Percentiles rank a stretch among this genome's conserved stretches.
Evolutionary conservation across 2,329 filamentous ascomycete genomes (phyloP).

Genomic region (Aspergillus glaucus): DNA sequence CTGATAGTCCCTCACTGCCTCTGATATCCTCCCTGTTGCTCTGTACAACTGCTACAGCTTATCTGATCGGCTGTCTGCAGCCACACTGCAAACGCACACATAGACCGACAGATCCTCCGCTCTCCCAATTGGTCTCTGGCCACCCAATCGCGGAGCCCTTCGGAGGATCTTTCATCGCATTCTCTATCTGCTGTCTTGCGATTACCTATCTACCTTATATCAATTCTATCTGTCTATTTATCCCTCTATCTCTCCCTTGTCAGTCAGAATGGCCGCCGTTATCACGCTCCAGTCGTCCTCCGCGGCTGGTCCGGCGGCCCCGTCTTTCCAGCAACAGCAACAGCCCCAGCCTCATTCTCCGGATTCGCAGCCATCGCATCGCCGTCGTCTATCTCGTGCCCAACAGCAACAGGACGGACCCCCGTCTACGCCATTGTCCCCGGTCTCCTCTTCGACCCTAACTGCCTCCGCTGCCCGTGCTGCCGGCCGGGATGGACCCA

Average conservation of each 20-base stretch:
- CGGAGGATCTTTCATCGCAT: constrained; percentile 1
- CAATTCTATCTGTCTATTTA: constrained; percentile 8
- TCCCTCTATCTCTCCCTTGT: constrained; percentile 2
- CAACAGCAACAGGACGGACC: neutral
- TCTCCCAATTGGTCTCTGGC: neutral
- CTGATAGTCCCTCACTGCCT: neutral
- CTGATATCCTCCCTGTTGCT: neutral
- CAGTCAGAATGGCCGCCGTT: constrained; percentile 31
- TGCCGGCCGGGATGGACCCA: constrained; percentile 30
- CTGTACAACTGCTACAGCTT: no score
- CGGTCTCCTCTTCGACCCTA: constrained; percentile 11
- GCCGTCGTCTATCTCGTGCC: constrained; percentile 4
- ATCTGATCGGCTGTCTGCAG: no score
- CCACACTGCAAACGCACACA: no score
- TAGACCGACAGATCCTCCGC: neutral
- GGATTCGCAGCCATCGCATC: constrained; percentile 7
- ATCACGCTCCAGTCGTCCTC: constrained; percentile 36
- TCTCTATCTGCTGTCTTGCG: constrained; percentile 5
- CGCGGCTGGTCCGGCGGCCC: constrained; percentile 19
- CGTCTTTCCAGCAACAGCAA: constrained; percentile 17
- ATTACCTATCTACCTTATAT: constrained; percentile 12
- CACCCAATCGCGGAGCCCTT: constrained; percentile 1
- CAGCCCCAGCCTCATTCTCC: constrained; percentile 11
- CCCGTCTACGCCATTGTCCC: constrained; percentile 17
- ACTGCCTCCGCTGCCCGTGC: constrained; percentile 18